A percentile compares a stretch with the other conserved stretches of the same genome.
These are phyloP conservation scores for Letharia lupina DNA, from an alignment of 495 filamentous ascomycete genomes.

Conservation along the genomic window DNA sequence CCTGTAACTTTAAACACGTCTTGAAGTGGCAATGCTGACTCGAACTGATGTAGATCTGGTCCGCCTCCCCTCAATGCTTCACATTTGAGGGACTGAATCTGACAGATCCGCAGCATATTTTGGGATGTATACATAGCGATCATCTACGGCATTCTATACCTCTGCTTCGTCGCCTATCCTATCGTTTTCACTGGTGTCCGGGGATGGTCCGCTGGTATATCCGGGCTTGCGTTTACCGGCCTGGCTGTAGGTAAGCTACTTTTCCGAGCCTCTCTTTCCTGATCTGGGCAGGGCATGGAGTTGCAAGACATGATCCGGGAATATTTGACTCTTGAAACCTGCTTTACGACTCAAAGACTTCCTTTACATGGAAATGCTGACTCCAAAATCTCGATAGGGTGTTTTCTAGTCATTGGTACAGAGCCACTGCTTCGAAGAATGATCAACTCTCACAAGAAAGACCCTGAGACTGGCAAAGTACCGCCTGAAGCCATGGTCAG, in stretches of 20 bases:
- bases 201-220: constrained; percentile 58
- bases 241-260: constrained; percentile 46
- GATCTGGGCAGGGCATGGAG: neutral
- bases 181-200: constrained; percentile 66
- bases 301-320: neutral
- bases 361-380: neutral
- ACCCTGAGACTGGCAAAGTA: constrained; percentile 58
- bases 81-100: constrained; percentile 5
- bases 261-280: neutral
- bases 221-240: constrained; percentile 66
- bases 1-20: no score
- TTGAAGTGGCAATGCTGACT: no score
- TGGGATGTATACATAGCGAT: constrained; percentile 68
- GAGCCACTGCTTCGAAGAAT: constrained; percentile 66
- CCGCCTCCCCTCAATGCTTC: constrained; percentile 19
- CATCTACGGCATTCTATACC: constrained; percentile 64
- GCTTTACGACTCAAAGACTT: neutral
- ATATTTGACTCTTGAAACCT: neutral
- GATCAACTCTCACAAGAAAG: constrained; percentile 59
- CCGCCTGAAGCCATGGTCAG: constrained; percentile 67
- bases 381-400: constrained; percentile 28
- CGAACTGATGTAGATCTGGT: constrained; percentile 47
- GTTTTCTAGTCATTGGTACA: constrained; percentile 52
- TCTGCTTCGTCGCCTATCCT: constrained; percentile 77
- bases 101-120: constrained; percentile 45